Evolutionary conservation across 2,329 filamentous ascomycete genomes (phyloP).

Genomic region (Neonectria magnoliae): DNA sequence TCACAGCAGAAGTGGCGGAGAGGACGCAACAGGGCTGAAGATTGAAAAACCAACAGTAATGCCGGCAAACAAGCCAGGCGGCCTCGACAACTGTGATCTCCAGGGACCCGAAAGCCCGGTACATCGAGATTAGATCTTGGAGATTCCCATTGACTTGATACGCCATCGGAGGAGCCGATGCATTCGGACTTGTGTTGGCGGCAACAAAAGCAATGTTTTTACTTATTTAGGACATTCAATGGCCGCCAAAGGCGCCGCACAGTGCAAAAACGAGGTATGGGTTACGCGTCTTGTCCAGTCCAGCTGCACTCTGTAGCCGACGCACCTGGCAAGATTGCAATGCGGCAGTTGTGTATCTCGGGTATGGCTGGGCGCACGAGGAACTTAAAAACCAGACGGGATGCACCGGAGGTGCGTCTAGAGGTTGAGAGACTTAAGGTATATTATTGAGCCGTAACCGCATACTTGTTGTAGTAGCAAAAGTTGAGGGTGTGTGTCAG

Average conservation of each 20-base stretch:
- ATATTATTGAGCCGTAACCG: too few species aligned
- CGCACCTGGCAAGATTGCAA: not conserved
- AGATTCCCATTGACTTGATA: not conserved
- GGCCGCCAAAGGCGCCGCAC: not conserved
- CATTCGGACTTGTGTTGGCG: not conserved
- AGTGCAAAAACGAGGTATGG: not conserved
- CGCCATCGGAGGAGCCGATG: conserved; percentile 17
- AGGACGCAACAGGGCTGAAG: not conserved
- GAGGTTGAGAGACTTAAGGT: too few species aligned
- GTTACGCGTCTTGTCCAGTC: too few species aligned
- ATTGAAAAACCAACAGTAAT: not conserved
- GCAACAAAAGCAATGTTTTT: conserved; percentile 16
- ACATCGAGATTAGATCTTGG: conserved; percentile 21
- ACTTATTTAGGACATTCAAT: not conserved
- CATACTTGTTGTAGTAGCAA: too few species aligned
- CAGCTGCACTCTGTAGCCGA: not conserved
- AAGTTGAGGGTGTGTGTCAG: too few species aligned
- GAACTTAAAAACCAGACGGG: too few species aligned
- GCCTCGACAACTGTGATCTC: not conserved
- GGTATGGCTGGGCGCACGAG: too few species aligned
- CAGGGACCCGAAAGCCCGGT: not conserved
- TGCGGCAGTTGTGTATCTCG: not conserved
- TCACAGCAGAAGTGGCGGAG: not conserved
- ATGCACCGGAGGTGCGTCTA: too few species aligned
- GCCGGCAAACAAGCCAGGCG: not conserved